Evolutionary conservation across 2,329 filamentous ascomycete species (phyloP), one percentile per base, ranked within the genome.

Genomic region (Cladophialophora psammophila): DNA sequence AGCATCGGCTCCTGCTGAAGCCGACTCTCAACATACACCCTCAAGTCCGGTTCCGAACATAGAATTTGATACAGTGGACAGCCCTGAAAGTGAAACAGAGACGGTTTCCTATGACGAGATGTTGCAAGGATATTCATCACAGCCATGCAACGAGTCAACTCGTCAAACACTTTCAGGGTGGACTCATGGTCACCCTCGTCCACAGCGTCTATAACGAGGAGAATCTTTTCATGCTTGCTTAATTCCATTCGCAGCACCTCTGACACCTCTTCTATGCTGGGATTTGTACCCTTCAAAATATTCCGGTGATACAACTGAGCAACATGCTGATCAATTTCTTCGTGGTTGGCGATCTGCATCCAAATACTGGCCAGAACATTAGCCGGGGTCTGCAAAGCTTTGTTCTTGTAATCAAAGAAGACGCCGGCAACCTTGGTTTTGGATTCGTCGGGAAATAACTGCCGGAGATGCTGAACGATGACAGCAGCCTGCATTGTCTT

Each of bases 211-310:
- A 42, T 42, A 42, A 42, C 38, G 38, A 42, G 38, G 38, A 42
- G 15, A 42, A 42, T 42, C 38, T 42, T 42, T 8, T 42, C 38
- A 42, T 42, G 38, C 38, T 42, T 42, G 38, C 8, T 42, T 42
- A 42, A 9, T 42, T 42, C 38, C 15, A 9, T 42, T 42, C 38
- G 38, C 38, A 42, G 38, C 38, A 42, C 8, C 8, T 42, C 38
- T 42, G 38, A 42, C 15, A 42, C 38, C 38, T 42, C 38, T 42
- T 42, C 38, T 42, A 42, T 42, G 38, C 38, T 42, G 15, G 38
- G 38, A 42, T 42, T 42, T 42, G 38, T 42, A 42, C 38, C 38
- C 38, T 42, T 42, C 38, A 42, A 42, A 42, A 42, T 42, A 42
- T 42, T 42, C 38, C 15, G 38, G 38, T 42, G 38, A 15, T 42